Evolutionary conservation across 2,329 filamentous ascomycete species (phyloP).

Genomic region (Pezicula neosporulosa): DNA sequence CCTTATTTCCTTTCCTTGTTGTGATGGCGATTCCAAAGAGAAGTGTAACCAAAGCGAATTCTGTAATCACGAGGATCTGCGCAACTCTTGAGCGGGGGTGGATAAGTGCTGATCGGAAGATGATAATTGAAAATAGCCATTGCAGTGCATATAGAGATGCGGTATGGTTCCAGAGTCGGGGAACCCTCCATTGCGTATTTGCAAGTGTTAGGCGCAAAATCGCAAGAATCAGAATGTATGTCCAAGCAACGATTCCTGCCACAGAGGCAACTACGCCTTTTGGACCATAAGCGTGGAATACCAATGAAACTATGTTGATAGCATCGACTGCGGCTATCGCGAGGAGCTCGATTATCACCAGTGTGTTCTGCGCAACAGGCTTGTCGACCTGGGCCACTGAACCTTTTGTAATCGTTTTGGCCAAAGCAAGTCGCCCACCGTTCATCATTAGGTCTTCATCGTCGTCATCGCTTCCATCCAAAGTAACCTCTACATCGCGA

Average conservation of each 20-base stretch:
- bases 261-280: constrained; percentile 58
- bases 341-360: constrained; percentile 71
- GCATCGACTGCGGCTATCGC: constrained; percentile 69
- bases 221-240: constrained; percentile 74
- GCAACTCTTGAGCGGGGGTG: constrained; percentile 64
- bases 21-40: constrained; percentile 74
- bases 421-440: constrained; percentile 53
- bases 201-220: constrained; percentile 67
- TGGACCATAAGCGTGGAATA: constrained; percentile 55
- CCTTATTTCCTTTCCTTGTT: constrained; percentile 88
- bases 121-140: constrained; percentile 72
- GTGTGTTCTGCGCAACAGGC: constrained; percentile 68
- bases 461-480: constrained; percentile 48
- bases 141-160: constrained; percentile 76
- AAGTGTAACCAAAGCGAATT: constrained; percentile 73
- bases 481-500: constrained; percentile 16
- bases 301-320: constrained; percentile 63
- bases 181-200: constrained; percentile 62
- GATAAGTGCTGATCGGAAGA: constrained; percentile 84
- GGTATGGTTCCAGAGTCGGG: constrained; percentile 89
- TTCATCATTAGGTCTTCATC: constrained; percentile 52
- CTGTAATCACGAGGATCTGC: constrained; percentile 62
- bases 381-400: constrained; percentile 70
- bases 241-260: constrained; percentile 70
- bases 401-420: constrained; percentile 58